A percentile compares a stretch with the other conserved stretches of the same genome.
Evolutionary conservation across 2,329 filamentous ascomycete genomes (phyloP).

Genomic region (Verticillium nubilum): DNA sequence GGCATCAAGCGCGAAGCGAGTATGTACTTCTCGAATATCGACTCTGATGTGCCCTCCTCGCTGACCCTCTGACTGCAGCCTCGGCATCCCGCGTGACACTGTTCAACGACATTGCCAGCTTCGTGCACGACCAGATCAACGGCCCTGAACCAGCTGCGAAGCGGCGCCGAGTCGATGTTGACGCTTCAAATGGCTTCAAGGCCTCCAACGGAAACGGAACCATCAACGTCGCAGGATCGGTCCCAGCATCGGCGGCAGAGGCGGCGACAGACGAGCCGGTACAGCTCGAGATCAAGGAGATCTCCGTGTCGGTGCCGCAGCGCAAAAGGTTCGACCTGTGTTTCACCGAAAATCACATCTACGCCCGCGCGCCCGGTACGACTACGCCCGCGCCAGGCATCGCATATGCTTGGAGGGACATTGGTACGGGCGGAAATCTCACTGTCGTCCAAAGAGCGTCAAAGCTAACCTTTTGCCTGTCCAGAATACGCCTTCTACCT

Average conservation of each 20-base stretch:
- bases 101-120: constrained; percentile 51
- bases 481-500: constrained; percentile 59
- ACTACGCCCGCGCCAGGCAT: constrained; percentile 47
- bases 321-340: constrained; percentile 64
- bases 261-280: constrained; percentile 42
- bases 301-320: constrained; percentile 62
- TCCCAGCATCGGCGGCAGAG: constrained; percentile 9
- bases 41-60: not conserved
- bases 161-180: constrained; percentile 45
- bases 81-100: constrained; percentile 42
- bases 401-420: constrained; percentile 55
- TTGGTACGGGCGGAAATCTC: constrained; percentile 40
- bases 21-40: constrained; percentile 21
- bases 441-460: too few species aligned
- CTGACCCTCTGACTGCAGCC: constrained; percentile 29
- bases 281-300: constrained; percentile 57
- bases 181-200: constrained; percentile 19
- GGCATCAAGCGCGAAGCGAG: constrained; percentile 49
- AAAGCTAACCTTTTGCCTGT: not conserved
- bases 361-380: constrained; percentile 48
- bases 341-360: constrained; percentile 54
- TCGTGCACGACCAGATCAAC: constrained; percentile 40
- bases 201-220: constrained; percentile 15
- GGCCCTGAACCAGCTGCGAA: constrained; percentile 44
- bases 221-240: not conserved